Evolutionary conservation across 371 early-diverging fungal species (phyloP).

Genomic region (Rhizomucor pusillus): DNA sequence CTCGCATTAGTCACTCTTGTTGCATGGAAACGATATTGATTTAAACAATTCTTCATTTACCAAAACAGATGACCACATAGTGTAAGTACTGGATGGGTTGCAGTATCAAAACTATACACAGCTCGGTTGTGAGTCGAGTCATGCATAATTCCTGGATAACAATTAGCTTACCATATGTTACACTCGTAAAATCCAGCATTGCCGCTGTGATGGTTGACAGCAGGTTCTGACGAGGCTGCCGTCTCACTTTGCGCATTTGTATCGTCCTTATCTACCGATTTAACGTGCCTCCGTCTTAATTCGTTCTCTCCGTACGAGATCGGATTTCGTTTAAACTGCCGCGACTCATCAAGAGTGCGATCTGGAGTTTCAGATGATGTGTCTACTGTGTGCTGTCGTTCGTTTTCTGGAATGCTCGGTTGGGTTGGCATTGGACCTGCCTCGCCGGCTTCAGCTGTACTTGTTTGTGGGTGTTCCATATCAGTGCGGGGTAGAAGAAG

Average conservation of each 20-base stretch:
- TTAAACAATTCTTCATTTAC: conserved; percentile 19
- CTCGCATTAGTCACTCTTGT: not conserved
- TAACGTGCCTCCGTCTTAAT: conserved; percentile 10
- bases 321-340: not conserved
- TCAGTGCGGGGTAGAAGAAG: no score
- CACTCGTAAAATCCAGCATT: conserved; percentile 30
- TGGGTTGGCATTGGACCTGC: no score
- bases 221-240: not conserved
- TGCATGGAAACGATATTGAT: not conserved
- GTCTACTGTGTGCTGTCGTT: no score
- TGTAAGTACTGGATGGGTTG: conserved; percentile 69
- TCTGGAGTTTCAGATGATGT: no score
- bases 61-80: conserved; percentile 76
- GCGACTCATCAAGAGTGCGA: not conserved
- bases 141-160: not conserved
- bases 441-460: no score
- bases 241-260: not conserved
- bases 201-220: not conserved
- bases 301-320: conserved; percentile 5
- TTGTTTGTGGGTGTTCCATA: no score
- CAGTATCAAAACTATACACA: conserved; percentile 61
- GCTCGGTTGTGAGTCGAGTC: not conserved
- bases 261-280: conserved; percentile 1
- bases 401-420: no score
- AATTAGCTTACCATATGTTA: conserved; percentile 30